Base-by-base conservation (phyloP, 257 asterid species). In the Solanum dulcamara region DNA sequence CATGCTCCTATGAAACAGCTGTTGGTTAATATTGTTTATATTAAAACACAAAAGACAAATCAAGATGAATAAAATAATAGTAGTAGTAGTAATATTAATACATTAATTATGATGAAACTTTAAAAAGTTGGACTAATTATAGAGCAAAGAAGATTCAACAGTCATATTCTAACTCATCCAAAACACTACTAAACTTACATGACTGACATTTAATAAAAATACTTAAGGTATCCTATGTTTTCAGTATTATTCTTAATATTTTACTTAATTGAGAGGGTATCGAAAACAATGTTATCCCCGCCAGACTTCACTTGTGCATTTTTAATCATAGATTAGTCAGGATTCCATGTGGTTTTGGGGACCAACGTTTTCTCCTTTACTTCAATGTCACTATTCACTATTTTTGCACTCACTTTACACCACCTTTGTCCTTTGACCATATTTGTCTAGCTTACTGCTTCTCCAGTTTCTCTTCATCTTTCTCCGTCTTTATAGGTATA, bases 291-390 rank as follows among this genome's bases (percentile, higher is more conserved):
- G 1, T 6, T n/a, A n/a, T n/a, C n/a, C n/a, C n/a, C n/a, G 18
- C 2, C 2, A 53, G 5, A 53, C 7, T 53, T 2, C 0, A 20
- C n/a, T 53, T 51, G 1, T 18, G 11, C 20, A 53, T 2, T 53
- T 53, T 57, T 13, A 24, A 77, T 46, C 28, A 77, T 5, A 84
- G 20, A 85, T 87, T 12, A 88, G 89, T 89, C 90, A 88, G 91
- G 85, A 44, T 87, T 87, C 92, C 96, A 93, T 93, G 93, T 94
- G 96, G 92, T 87, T 86, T 87, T 88, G 88, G 91, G 93, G 86
- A 88, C 92, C 81, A 86, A 53, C 79, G 4, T n/a, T 57, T 35
- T 38, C 51, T 24, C 37, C 40, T 75, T 75, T 75, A 15, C 82
- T 75, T 92, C 92, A 92, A 90, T 92, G 92, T 93, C 86, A 85